phyloP scores from a whole-genome alignment of 2,329 filamentous ascomycete species.

The Trichoderma sp. region DNA sequence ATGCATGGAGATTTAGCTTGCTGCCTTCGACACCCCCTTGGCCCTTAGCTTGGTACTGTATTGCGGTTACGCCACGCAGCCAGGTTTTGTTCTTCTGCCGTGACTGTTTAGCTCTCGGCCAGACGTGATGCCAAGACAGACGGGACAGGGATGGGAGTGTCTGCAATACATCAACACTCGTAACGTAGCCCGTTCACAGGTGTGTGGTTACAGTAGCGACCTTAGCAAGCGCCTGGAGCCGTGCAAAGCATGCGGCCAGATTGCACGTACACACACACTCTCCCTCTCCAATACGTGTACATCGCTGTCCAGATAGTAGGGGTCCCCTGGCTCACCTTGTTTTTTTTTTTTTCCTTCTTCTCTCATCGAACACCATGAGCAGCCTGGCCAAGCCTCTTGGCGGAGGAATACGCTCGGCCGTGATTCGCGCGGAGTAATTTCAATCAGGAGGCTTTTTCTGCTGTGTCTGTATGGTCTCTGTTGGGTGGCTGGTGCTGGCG shows the following conservation, averaged over 20 bases:
- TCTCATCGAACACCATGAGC: background rate
- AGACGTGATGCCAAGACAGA: background rate
- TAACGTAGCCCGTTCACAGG: background rate
- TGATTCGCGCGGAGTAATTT: background rate
- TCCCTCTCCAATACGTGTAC: background rate
- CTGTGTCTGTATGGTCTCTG: background rate
- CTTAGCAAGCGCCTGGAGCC: background rate
- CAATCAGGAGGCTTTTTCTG: background rate
- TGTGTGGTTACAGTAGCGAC: background rate
- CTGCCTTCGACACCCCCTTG: background rate
- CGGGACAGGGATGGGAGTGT: background rate
- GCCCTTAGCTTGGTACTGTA: background rate
- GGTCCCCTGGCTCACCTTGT: background rate
- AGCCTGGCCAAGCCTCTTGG: background rate
- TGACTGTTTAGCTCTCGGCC: background rate
- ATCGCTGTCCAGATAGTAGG: background rate
- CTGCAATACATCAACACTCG: background rate
- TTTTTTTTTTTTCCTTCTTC: background rate
- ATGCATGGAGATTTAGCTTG: background rate
- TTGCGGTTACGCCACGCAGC: slow-evolving; percentile 1
- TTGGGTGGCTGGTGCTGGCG: background rate
- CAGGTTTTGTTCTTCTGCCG: background rate
- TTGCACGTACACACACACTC: background rate
- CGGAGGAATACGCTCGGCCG: background rate
- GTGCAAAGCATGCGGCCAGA: background rate